phyloP scores from a whole-genome alignment of 148 eudicot genomes.

The Camellia japonica region DNA sequence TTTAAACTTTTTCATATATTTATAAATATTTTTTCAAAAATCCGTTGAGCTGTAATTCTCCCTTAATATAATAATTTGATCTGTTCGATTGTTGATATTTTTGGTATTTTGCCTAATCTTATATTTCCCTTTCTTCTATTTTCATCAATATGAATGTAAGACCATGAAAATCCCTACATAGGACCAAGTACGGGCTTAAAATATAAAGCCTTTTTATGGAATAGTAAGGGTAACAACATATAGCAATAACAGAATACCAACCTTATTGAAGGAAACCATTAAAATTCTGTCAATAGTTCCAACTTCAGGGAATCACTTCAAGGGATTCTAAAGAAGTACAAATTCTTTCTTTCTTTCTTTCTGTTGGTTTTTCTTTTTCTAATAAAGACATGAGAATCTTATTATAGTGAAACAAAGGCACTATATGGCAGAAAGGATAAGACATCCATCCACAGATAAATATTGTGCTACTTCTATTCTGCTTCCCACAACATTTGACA shows the following conservation, averaged over 20 bases:
- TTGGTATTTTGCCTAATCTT: neutral
- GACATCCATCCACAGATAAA: neutral
- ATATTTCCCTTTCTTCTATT: constrained; percentile 6
- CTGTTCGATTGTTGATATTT: neutral
- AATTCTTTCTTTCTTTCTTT: neutral
- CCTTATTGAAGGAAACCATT: neutral
- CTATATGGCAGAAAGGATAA: neutral
- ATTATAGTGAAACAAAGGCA: neutral
- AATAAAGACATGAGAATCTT: neutral
- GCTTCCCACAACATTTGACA: too few species aligned
- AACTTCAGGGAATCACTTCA: too few species aligned
- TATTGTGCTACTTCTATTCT: too few species aligned
- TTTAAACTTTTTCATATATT: too few species aligned
- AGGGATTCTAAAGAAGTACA: neutral
- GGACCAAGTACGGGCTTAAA: neutral
- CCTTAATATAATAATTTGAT: neutral
- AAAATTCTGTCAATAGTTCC: neutral
- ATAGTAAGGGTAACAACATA: neutral
- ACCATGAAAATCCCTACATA: neutral
- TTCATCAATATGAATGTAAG: neutral
- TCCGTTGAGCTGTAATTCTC: too few species aligned
- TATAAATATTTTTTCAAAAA: too few species aligned
- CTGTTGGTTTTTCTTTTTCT: neutral
- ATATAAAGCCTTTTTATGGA: neutral
- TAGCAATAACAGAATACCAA: neutral